Evolutionary conservation across 1,284 basidiomycete species (phyloP).

Genomic region (Malassezia furfur): DNA sequence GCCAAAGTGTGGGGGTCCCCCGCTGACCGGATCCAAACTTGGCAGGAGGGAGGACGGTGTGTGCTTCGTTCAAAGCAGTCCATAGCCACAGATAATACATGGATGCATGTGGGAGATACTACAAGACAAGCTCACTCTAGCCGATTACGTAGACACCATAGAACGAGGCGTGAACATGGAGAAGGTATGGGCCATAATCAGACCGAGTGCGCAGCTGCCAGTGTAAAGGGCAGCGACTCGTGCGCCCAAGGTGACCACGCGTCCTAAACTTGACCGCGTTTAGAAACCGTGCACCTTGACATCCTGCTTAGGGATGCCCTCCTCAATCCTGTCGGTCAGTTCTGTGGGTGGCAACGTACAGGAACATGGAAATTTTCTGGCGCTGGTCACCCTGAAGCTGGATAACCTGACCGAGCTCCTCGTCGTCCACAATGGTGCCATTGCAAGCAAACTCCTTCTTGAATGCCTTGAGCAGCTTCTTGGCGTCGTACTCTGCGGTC

Average conservation of each 20-base stretch:
- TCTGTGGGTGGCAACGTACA: constrained; percentile 19
- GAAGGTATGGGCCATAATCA: too few species aligned
- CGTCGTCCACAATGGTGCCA: constrained; percentile 91
- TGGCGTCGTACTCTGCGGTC: constrained; percentile 79
- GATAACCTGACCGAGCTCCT: constrained; percentile 93
- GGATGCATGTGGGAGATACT: neutral
- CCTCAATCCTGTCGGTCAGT: constrained; percentile 25
- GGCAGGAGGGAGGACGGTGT: too few species aligned
- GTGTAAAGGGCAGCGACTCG: too few species aligned
- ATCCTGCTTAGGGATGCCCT: constrained; percentile 43
- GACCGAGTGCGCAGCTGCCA: too few species aligned
- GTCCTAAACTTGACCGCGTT: neutral
- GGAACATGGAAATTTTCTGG: constrained; percentile 62
- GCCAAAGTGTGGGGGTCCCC: too few species aligned
- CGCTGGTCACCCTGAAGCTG: constrained; percentile 99
- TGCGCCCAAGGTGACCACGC: too few species aligned
- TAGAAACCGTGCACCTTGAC: constrained; percentile 49
- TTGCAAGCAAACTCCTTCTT: constrained; percentile 99
- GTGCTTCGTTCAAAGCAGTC: too few species aligned
- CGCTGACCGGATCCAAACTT: too few species aligned
- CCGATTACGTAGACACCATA: too few species aligned
- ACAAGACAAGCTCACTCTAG: neutral
- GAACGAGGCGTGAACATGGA: too few species aligned
- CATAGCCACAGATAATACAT: constrained; percentile 2
- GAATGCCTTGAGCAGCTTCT: constrained; percentile 97